phyloP scores from a whole-genome alignment of 73 alveolate species.

The Paramecium caudatum region DNA sequence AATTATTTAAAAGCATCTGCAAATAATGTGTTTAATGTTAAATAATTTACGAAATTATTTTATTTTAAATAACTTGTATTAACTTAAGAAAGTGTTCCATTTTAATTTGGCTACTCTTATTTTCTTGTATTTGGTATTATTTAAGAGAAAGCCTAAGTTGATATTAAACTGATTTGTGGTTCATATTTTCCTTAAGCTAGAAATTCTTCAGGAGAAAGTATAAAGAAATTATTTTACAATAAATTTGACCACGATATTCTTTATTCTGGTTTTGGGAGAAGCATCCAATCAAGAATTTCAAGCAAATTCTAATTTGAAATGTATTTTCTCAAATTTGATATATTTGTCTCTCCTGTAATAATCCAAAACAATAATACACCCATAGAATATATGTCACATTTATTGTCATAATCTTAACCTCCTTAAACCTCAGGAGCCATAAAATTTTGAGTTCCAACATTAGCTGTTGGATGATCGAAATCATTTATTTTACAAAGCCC shows the following conservation, averaged over 20 bases:
- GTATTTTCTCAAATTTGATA: neutral
- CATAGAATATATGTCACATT: conserved; percentile 53
- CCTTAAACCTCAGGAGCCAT: conserved; percentile 36
- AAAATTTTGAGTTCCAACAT: neutral
- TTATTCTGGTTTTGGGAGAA: neutral
- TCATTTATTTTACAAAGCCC: neutral
- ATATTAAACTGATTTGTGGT: too few species aligned
- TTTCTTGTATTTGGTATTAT: too few species aligned
- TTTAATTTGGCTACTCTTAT: too few species aligned
- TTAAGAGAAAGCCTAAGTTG: neutral
- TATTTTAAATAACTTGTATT: neutral
- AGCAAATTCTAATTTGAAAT: neutral
- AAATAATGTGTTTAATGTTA: neutral
- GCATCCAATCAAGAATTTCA: neutral
- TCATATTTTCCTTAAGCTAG: too few species aligned
- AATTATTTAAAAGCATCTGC: neutral
- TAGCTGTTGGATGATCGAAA: neutral
- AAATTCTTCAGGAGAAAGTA: too few species aligned
- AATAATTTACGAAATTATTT: neutral
- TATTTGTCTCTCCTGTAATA: neutral
- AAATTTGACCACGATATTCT: too few species aligned
- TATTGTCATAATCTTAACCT: conserved; percentile 24
- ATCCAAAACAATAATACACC: conserved; percentile 23
- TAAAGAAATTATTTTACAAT: too few species aligned
- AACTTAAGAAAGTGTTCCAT: neutral